Evolutionary conservation across 495 filamentous ascomycete genomes (phyloP), one percentile per base, ranked within the genome.

Genomic region (Trichoderma virens): DNA sequence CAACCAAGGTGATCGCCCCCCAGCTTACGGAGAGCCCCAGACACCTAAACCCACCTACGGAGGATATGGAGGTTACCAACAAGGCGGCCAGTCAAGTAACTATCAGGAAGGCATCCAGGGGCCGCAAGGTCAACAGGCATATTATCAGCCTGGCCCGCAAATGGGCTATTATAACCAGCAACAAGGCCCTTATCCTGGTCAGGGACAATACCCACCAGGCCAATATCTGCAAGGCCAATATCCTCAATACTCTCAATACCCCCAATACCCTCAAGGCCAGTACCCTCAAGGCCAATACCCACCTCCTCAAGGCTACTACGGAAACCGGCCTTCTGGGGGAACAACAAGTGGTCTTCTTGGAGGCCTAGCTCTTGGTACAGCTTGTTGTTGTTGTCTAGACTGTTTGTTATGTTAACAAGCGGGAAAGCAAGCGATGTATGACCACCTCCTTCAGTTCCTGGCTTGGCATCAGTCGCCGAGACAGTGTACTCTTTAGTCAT

Each of bases 371-470:
- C 78, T 74, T 0, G 67, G 68, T 60, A 65, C 80, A 62, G 79
- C 79, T 1, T 79, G 78, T 69, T 82, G 79, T 65, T 82, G 79
- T 71, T 82, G 79, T 65, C 65, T 82, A 62, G 79, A 82, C 28
- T 71, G 73, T 23, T 60, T 82, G 38, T 80, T 80, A 62, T 81
- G 78, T 62, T 41, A 0, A 41, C 25, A 34, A 41, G 23, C 23
- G 4, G 23, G 9, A 60, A 60, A 39, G 25, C 39, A 18, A 7
- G 34, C 8, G 5, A 1, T 61, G 27, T 34, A 61, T 16, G 38
- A 18, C 11, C 18, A 41, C 38, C 38, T 11, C 14, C 3, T 41
- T 41, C 11, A 3, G 13, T 18, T n/a, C n/a, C n/a, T n/a, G n/a
- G n/a, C n/a, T n/a, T n/a, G n/a, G n/a, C n/a, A n/a, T n/a, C n/a